Evolutionary conservation across 2,329 filamentous ascomycete species (phyloP).

Genomic region (Microcyclospora pomicola): DNA sequence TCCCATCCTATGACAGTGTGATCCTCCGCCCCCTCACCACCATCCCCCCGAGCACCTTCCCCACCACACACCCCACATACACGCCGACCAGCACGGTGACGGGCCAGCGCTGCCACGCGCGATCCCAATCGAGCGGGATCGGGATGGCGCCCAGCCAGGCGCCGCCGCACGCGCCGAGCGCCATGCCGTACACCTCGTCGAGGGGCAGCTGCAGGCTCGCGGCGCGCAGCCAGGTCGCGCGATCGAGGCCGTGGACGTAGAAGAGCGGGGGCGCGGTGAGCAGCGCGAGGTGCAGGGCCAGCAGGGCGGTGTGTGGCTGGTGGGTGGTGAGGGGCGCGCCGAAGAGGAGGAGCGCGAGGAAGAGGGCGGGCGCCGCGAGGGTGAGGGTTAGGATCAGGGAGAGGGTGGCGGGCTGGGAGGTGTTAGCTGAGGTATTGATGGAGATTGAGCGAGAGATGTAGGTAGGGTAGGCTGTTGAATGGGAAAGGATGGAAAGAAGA

Average conservation of each 20-base stretch:
- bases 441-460: no score
- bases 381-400: conserved; percentile 47
- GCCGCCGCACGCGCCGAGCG: conserved; percentile 64
- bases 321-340: conserved; percentile 83
- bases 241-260: conserved; percentile 72
- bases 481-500: background rate
- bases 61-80: conserved; percentile 64
- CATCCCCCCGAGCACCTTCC: conserved; percentile 46
- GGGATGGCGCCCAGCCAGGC: conserved; percentile 91
- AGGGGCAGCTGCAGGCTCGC: conserved; percentile 57
- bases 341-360: conserved; percentile 63
- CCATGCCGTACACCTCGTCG: conserved; percentile 72
- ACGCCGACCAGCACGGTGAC: conserved; percentile 77
- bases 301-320: conserved; percentile 61
- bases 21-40: conserved; percentile 33
- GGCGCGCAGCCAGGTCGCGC: conserved; percentile 53
- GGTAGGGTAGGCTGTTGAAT: background rate
- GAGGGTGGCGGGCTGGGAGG: conserved; percentile 51
- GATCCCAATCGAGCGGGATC: conserved; percentile 94
- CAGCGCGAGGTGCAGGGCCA: conserved; percentile 67
- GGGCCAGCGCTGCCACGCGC: conserved; percentile 98
- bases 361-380: conserved; percentile 43
- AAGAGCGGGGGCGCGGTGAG: conserved; percentile 68
- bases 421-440: conserved; percentile 4
- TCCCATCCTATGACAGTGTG: conserved; percentile 17